Conservation (phyloP, 1,284 basidiomycete species). For the Papiliotrema fonsecae region DNA sequence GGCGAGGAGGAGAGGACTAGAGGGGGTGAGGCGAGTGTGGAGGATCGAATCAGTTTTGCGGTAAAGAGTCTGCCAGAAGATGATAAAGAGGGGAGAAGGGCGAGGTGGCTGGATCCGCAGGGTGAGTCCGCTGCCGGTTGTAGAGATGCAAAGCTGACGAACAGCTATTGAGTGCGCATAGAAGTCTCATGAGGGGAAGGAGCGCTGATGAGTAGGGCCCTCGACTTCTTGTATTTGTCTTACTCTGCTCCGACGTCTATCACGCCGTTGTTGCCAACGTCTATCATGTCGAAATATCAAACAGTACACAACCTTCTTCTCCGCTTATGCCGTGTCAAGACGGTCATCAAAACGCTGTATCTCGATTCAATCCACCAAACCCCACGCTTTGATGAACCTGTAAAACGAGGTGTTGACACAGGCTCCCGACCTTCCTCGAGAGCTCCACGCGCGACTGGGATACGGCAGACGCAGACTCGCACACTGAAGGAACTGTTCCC, state of each 20-base stretch:
- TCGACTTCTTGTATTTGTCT: conserved; percentile 81
- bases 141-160: conserved; percentile 4
- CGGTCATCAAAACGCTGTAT: conserved; percentile 62
- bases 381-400: conserved; percentile 3
- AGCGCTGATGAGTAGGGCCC: conserved; percentile 53
- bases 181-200: not conserved
- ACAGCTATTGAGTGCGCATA: conserved; percentile 2
- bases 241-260: conserved; percentile 73
- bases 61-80: conserved; percentile 62
- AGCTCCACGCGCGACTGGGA: conserved; percentile 8
- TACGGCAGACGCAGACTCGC: conserved; percentile 30
- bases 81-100: conserved; percentile 52
- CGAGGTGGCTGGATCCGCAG: conserved; percentile 69
- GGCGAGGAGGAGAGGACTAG: conserved; percentile 19
- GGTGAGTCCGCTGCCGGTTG: conserved; percentile 60
- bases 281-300: conserved; percentile 75
- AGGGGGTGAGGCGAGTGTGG: conserved; percentile 55
- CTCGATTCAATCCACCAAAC: conserved; percentile 45
- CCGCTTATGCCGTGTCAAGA: conserved; percentile 69
- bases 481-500: conserved; percentile 55
- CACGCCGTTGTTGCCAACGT: conserved; percentile 62
- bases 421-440: conserved; percentile 2
- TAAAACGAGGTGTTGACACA: conserved; percentile 24
- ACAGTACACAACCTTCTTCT: conserved; percentile 71
- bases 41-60: conserved; percentile 73